Evolutionary conservation across 805 yeast species (phyloP).

Genomic region (Candida glaebosa): DNA sequence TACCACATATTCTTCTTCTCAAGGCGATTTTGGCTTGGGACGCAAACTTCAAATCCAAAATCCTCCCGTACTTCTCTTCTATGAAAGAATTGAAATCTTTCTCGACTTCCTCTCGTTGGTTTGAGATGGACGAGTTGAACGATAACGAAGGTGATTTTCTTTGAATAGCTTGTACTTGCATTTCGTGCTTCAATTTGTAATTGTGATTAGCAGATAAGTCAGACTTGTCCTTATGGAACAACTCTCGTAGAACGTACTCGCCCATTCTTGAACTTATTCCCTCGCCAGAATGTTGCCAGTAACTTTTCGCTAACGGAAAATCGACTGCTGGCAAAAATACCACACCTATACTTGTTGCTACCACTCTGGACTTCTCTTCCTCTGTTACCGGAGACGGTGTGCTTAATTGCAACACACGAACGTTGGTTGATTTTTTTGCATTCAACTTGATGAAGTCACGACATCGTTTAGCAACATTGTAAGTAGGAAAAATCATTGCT

Average conservation of each 20-base stretch:
- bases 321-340: constrained; percentile 69
- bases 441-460: constrained; percentile 66
- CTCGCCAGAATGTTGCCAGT: constrained; percentile 98
- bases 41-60: constrained; percentile 73
- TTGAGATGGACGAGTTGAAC: constrained; percentile 17
- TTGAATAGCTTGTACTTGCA: constrained; percentile 32
- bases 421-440: constrained; percentile 24
- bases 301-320: constrained; percentile 67
- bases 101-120: constrained; percentile 30
- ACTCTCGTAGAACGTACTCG: constrained; percentile 71
- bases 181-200: constrained; percentile 25
- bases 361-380: constrained; percentile 55
- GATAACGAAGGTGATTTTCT: constrained; percentile 31
- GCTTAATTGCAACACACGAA: constrained; percentile 69
- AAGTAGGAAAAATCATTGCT: constrained; percentile 74
- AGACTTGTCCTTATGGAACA: constrained; percentile 27
- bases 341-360: constrained; percentile 69
- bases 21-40: constrained; percentile 73
- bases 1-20: constrained; percentile 69
- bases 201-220: constrained; percentile 6
- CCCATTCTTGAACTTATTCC: constrained; percentile 91
- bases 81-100: constrained; percentile 64
- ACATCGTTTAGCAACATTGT: constrained; percentile 77
- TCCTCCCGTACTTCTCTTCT: constrained; percentile 90
- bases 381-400: constrained; percentile 63